phyloP scores from a whole-genome alignment of 495 filamentous ascomycete genomes.

The Lasiosphaeris hirsuta region DNA sequence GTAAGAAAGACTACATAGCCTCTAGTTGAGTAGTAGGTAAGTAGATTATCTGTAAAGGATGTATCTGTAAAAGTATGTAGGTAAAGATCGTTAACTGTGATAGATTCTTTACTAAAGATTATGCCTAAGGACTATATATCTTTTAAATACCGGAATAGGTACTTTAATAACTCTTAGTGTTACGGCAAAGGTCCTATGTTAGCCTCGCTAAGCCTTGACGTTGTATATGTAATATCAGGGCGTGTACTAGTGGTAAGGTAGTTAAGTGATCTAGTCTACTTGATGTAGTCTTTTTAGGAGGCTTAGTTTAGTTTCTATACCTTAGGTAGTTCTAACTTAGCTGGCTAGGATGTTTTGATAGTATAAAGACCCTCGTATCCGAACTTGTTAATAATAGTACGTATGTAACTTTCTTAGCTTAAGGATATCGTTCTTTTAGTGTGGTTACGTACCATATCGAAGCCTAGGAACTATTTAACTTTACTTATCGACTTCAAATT shows the following conservation, averaged over 20 bases:
- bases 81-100: not conserved
- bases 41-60: conserved; percentile 5
- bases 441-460: not conserved
- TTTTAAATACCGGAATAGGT: conserved; percentile 3
- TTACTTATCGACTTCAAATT: conserved; percentile 2
- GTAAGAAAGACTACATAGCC: conserved; percentile 5
- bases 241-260: not conserved
- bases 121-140: not conserved
- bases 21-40: not conserved
- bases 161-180: not conserved
- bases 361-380: not conserved
- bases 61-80: conserved; percentile 5
- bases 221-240: conserved; percentile 8
- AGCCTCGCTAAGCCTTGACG: not conserved
- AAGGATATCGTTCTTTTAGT: not conserved
- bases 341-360: not conserved
- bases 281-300: conserved; percentile 1
- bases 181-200: too few relatives aligned
- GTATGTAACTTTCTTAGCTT: not conserved
- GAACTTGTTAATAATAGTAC: not conserved
- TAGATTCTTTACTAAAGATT: not conserved
- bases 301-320: not conserved
- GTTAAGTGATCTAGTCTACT: conserved; percentile 1
- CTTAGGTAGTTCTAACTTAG: not conserved
- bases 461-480: conserved; percentile 1